Evolutionary conservation across 306 rosid genomes (phyloP).

Genomic region (Glycine tomentella): DNA sequence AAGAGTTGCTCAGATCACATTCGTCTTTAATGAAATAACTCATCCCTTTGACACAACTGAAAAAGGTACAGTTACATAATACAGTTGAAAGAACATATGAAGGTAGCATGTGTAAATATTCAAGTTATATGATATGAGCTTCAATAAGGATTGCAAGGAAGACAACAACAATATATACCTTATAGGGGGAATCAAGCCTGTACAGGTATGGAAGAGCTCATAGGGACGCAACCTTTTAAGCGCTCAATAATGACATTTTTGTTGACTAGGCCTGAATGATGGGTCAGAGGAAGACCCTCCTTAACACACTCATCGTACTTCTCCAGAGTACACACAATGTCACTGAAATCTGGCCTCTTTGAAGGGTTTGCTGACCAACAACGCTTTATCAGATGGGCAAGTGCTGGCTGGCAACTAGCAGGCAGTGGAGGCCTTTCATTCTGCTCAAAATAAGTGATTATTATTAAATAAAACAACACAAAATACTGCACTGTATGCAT

Average conservation of each 20-base stretch:
- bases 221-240: slow-evolving; percentile 81
- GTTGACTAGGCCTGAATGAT: slow-evolving; percentile 73
- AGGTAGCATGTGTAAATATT: slow-evolving; percentile 50
- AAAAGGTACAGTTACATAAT: slow-evolving; percentile 32
- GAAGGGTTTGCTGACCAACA: slow-evolving; percentile 96
- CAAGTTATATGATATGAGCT: not conserved
- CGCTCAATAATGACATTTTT: slow-evolving; percentile 73
- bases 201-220: slow-evolving; percentile 86
- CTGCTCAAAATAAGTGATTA: slow-evolving; percentile 53
- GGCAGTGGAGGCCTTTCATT: slow-evolving; percentile 98
- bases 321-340: slow-evolving; percentile 82
- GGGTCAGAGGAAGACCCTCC: slow-evolving; percentile 96
- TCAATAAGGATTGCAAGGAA: not conserved
- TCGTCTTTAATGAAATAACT: slow-evolving; percentile 2
- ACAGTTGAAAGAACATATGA: slow-evolving; percentile 52
- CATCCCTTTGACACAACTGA: slow-evolving; percentile 4
- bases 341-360: slow-evolving; percentile 94
- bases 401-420: slow-evolving; percentile 91
- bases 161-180: slow-evolving; percentile 48
- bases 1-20: not conserved
- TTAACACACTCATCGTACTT: slow-evolving; percentile 90
- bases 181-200: slow-evolving; percentile 65
- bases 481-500: no score
- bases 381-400: slow-evolving; percentile 90
- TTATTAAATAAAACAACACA: not conserved